Base-by-base conservation (phyloP, 1,284 basidiomycete species). In the Ceratobasidium sp. region DNA sequence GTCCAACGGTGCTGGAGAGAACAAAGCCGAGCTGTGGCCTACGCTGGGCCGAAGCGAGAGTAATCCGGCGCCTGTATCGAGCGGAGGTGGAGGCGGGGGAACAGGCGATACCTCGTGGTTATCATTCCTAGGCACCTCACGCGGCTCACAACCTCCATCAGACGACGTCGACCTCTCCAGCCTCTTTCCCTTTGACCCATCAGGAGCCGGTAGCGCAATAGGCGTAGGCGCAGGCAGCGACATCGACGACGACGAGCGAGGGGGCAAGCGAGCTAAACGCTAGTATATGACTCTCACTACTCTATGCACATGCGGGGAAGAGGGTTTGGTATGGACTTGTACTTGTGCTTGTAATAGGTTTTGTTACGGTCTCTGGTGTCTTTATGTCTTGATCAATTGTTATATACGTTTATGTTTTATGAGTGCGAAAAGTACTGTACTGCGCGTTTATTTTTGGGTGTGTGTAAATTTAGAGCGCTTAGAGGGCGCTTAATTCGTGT, bases 111-210 rank as follows among this genome's bases (percentile, higher is more conserved):
- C 63, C 11, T 69, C 67, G 11, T 70, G 67, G 67, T 46, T 70
- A 16, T 59, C 55, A 11, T 70, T 70, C 55, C 46, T 70, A 5
- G 67, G 67, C n/a, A 70, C 44, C 26, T 32, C 55, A 6, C 67
- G 67, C 18, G 55, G 28, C 18, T 58, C 43, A 32, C 67, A 70
- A 32, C 67, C 67, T 38, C 67, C 67, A 11, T 47, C 67, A 38
- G 67, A 70, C 46, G 67, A 70, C 55, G 67, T 70, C 28, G 67
- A 70, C 21, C 35, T 70, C 4, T 59, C 55, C 4, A 59, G 55
- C 21, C 44, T 70, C 5, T 70, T 70, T 18, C 67, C 54, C 14
- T 70, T 70, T 30, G 67, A 70, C 6, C 46, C 47, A 16, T 47
- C 67, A 6, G 28, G 16, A 13, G 35, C 26, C 21, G 44, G 26